Base-by-base conservation (phyloP, 2,329 filamentous ascomycete species). In the Plectosphaerella plurivora region DNA sequence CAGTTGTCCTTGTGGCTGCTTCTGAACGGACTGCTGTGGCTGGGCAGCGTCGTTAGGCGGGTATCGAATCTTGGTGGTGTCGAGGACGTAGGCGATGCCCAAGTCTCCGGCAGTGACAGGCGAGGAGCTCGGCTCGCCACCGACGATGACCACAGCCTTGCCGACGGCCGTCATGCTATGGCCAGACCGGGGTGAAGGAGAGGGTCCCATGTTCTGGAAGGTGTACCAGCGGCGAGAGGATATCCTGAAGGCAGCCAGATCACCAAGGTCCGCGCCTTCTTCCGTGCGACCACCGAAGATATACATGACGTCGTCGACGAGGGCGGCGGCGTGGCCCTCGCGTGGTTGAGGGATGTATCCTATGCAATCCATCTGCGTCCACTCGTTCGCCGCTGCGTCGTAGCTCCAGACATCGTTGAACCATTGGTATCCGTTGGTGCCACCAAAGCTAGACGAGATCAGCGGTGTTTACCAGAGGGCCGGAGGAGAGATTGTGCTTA, bases 381-480 rank as follows among this genome's bases (percentile, higher is more conserved):
- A 99, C 52, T 80, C 74, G 68, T 97, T 97, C 45, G 82, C 74
- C 51, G 84, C 79, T 8, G 92, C 89, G 63, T 97, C 93, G 67
- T 94, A 99, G 50, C 87, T 90, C 94, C 94, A 99, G 47, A 99
- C 94, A 66, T 99, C 94, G 68, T 97, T 99, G 74, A 97, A 99
- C 95, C 94, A 99, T 63, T 89, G 86, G 52, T 92, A 83, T 41
- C 94, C 94, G 66, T 99, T 96, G 2, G 94, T 99, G 57, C 94
- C 94, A 61, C 94, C 94, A 67, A 99, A 99, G n/a, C 89, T 94
- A 62, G 37, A 63, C 60, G 7, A 44, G 22, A 10, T 37, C 16
- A 50, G 28, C 20, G 11, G n/a, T n/a, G 5, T 33, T 8, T 9
- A 33, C 9, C 28, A 12, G 28, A 12, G 8, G 28, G 7, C 28